These are phyloP conservation scores for Epichloe festucae DNA, from an alignment of 2,329 filamentous ascomycete genomes.

Conservation along the genomic window DNA sequence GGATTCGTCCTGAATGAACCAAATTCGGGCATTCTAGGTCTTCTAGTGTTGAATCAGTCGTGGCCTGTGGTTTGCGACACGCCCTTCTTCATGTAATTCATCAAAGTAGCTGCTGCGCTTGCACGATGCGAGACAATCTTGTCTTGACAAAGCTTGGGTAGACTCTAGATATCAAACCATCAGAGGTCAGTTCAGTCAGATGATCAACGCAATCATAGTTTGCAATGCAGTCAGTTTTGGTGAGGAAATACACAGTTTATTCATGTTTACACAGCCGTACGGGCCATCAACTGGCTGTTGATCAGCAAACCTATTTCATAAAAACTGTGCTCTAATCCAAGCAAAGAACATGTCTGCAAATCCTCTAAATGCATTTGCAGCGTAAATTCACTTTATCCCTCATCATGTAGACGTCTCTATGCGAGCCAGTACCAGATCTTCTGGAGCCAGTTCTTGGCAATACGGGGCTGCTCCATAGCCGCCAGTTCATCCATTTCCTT, in stretches of 20 bases:
- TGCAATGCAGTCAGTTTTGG: too few species aligned
- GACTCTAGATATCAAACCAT: too few species aligned
- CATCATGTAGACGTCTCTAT: slow-evolving; percentile 12
- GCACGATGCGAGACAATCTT: too few species aligned
- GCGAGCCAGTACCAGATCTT: slow-evolving; percentile 45
- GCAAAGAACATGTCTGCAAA: background rate
- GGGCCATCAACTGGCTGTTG: slow-evolving; percentile 5
- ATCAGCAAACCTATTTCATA: background rate
- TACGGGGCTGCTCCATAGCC: slow-evolving; percentile 31
- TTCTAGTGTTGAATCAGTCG: too few species aligned
- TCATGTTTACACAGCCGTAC: background rate
- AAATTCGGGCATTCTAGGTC: too few species aligned
- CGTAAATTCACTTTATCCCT: background rate
- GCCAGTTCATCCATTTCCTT: slow-evolving; percentile 49
- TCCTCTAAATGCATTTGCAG: background rate
- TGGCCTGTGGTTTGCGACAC: too few species aligned
- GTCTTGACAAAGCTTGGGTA: too few species aligned
- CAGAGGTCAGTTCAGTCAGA: too few species aligned
- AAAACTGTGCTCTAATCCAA: background rate
- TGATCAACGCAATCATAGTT: too few species aligned
- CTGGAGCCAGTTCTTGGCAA: slow-evolving; percentile 37
- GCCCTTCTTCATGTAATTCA: too few species aligned
- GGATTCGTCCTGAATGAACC: too few species aligned
- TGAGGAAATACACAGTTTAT: background rate
- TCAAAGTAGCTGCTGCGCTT: too few species aligned